Evolutionary conservation across 305 asterid species (phyloP).

Genomic region (Fraxinus xanthoxyloides): DNA sequence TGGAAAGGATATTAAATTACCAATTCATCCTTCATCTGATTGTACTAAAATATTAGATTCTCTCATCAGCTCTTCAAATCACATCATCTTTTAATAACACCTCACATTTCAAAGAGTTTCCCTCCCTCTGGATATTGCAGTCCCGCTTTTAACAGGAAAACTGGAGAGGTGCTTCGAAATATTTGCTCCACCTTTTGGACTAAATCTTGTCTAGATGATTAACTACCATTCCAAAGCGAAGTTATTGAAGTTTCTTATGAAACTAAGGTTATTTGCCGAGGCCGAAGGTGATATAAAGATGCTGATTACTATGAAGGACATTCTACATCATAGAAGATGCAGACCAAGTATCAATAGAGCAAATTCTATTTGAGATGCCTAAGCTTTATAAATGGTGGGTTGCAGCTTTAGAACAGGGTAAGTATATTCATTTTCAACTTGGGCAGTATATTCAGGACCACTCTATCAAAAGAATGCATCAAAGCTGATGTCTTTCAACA

Average conservation of each 20-base stretch:
- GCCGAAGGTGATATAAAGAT: neutral
- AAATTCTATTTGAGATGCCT: neutral
- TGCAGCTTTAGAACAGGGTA: neutral
- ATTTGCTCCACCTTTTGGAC: neutral
- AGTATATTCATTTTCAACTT: neutral
- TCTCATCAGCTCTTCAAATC: neutral
- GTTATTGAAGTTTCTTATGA: neutral
- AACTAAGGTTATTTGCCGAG: neutral
- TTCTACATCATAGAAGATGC: constrained; percentile 1
- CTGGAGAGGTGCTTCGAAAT: neutral
- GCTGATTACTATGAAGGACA: neutral
- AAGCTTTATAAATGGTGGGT: neutral
- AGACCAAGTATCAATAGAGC: neutral
- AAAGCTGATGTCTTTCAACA: neutral
- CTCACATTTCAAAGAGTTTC: neutral
- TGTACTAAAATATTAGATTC: neutral
- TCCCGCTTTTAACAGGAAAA: neutral
- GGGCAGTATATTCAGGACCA: neutral
- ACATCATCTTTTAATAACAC: neutral
- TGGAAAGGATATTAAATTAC: neutral
- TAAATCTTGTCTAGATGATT: neutral
- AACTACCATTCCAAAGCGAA: neutral
- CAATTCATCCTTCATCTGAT: neutral
- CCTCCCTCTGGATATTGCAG: neutral
- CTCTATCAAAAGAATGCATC: neutral